These are phyloP conservation scores for Bryum argenteum DNA, from an alignment of 225 moss, liverwort and hornwort genomes.

Conservation along the genomic window DNA sequence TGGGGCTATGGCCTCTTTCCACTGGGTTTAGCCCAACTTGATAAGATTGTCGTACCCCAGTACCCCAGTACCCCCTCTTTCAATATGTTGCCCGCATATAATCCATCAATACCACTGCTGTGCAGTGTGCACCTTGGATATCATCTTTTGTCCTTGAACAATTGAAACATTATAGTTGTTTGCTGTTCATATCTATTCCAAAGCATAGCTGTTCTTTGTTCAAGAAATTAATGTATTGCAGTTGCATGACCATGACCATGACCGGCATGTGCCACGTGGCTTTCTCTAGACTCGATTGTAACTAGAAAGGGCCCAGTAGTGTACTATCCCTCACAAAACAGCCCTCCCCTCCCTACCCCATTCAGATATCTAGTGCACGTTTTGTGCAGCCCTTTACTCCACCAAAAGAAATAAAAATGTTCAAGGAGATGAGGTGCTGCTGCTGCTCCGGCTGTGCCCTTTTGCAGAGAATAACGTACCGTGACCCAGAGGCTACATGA, in stretches of 20 bases:
- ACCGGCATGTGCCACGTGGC: conserved; percentile 3
- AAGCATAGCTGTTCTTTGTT: too few relatives aligned
- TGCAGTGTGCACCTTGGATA: too few relatives aligned
- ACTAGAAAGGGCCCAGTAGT: not conserved
- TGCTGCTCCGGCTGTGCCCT: not conserved
- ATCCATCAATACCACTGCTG: too few relatives aligned
- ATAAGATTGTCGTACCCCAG: too few relatives aligned
- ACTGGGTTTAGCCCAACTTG: conserved; percentile 1
- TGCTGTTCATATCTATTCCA: too few relatives aligned
- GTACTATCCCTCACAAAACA: too few relatives aligned
- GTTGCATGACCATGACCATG: not conserved
- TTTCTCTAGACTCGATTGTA: conserved; percentile 10
- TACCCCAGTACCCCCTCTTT: not conserved
- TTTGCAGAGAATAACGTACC: not conserved
- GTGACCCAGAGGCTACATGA: not conserved
- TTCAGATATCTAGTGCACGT: too few relatives aligned
- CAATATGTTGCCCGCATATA: not conserved
- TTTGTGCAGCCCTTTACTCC: conserved; percentile 11
- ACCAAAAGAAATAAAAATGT: not conserved
- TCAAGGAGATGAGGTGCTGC: too few relatives aligned
- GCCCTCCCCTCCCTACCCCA: too few relatives aligned
- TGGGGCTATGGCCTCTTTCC: conserved; percentile 12
- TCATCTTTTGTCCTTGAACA: too few relatives aligned
- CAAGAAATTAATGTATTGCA: not conserved
- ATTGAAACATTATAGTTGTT: too few relatives aligned